Evolutionary conservation across 768 basidiomycete genomes (phyloP), one percentile per base, ranked within the genome.

Genomic region (Termitomyces sp.): DNA sequence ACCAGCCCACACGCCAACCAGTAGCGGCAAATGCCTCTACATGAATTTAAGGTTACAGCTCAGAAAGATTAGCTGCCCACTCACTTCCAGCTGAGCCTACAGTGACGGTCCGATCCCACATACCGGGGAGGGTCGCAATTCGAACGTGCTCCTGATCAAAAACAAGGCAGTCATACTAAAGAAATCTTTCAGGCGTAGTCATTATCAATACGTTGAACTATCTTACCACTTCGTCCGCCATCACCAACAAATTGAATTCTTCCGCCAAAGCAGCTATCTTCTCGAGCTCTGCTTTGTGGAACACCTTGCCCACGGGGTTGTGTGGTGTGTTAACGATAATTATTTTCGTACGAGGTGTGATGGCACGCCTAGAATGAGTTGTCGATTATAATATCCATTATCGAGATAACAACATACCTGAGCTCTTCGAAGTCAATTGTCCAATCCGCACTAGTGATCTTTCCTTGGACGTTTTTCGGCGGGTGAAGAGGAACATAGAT

Each of bases 271-370:
- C 82, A 32, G 95, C 95, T 56, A 99, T 93, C 53, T 81, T 76
- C 62, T 90, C 85, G 2, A 99, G 80, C 70, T 99, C 97, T 49
- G 79, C 67, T 56, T 80, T 81, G 6, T 86, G 89, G 70, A 97
- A 98, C 36, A 98, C 93, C 72, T 99, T 99, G 49, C 97, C 97
- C n/a, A 98, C 83, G 24, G 97, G 97, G 71, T 98, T 98, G 72
- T 98, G 95, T 6, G 95, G 94, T 2, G 96, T 98, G 72, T 97
- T 98, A 64, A 97, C 77, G 62, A 97, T 90, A 61, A 98, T 92
- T 72, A 94, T 91, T 72, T 98, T 99, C 7, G 94, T 88, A 52
- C 88, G 86, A 11, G 92, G 82, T 5, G 94, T 94, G 67, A 98
- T 81, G 11, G 97, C 87, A 24, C 81, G 82, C 56, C 92, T 90